Base-by-base conservation (phyloP, 805 yeast species). In the Cyberlindnera lachancei region DNA sequence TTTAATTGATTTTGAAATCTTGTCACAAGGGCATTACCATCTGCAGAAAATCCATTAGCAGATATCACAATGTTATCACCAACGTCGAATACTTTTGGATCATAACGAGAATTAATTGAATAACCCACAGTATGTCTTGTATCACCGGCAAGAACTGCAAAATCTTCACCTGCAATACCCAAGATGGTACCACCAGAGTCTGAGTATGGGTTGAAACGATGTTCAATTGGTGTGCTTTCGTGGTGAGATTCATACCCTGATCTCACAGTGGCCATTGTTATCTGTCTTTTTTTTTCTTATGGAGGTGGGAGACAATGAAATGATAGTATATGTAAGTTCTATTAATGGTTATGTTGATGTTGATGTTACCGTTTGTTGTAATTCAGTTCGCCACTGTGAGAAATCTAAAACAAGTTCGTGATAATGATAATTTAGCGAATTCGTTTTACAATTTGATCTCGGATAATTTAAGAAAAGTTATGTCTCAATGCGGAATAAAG, bases 151-250 rank as follows among this genome's bases (percentile, higher is more conserved):
- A 92, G 68, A 22, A 92, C 92, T 14, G 95, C 96, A 52, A 87
- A 92, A 59, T 92, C 96, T 56, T 86, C 84, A 31, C 98, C 98
- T 2, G 98, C 96, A 59, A 92, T 92, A 33, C 97, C 98, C 46
- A 92, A 64, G 34, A 90, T 88, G 7, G 97, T 90, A 52, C 98
- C 98, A 49, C 98, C 98, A 50, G 88, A 86, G 59, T 88, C 95
- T 19, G 90, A 65, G 64, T 87, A 87, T 23, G 96, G 96, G 54
- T 87, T 86, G 64, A 87, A 87, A 57, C 81, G 70, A 59, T 88
- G 95, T 56, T 87, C 95, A 54, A 87, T 86, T 38, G 96, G 96
- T 21, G 59, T 61, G 9, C 53, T 52, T 7, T 58, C 63, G 20
- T 58, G 58, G 45, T 73, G 82, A 15, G 70, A 63, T 3, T 79